Base-by-base conservation (phyloP, 805 yeast species). In the Saccharomyces jurei region DNA sequence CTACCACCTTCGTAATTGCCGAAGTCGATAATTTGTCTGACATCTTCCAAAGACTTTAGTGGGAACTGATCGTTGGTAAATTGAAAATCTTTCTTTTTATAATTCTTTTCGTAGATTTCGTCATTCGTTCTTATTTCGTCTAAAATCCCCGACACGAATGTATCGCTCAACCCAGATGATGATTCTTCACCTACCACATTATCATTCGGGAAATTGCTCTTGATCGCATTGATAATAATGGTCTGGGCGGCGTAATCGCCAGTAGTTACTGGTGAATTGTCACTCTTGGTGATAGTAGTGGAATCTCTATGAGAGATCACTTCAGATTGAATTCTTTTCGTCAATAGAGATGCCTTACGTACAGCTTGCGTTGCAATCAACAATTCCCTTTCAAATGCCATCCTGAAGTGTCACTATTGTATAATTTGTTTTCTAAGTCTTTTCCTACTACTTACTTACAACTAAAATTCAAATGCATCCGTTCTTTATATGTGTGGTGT, bases 161-260 rank as follows among this genome's bases (percentile, higher is more conserved):
- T 77, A 54, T 78, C 80, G 52, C 78, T 75, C 61, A 94, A 78
- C 49, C 83, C 80, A 2, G 73, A 79, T 1, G 97, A 84, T 57
- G 88, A 91, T 67, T 94, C 99, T 71, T 94, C 99, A 22, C 97
- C 99, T 5, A 94, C 96, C 56, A 94, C 82, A 54, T 82, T 84
- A 69, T 94, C 99, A 3, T 66, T 60, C 1, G 97, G 96, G 75
- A 94, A 94, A 60, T 84, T 86, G 52, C 80, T 70, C 63, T 81
- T 77, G 55, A 94, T 80, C 2, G 97, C 91, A 55, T 89, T 82
- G 70, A 90, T 92, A 55, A 94, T 83, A 48, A 92, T 81, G 0
- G 97, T 96, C 66, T 94, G 99, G 0, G 97, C 91, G 3, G 96
- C 96, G 67, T 87, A 94, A 69, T 94, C 99, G 17, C 98, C 99